Evolutionary conservation across 2,329 filamentous ascomycete genomes (phyloP), one percentile per base, ranked within the genome.

Genomic region (Colletotrichum abscissum): DNA sequence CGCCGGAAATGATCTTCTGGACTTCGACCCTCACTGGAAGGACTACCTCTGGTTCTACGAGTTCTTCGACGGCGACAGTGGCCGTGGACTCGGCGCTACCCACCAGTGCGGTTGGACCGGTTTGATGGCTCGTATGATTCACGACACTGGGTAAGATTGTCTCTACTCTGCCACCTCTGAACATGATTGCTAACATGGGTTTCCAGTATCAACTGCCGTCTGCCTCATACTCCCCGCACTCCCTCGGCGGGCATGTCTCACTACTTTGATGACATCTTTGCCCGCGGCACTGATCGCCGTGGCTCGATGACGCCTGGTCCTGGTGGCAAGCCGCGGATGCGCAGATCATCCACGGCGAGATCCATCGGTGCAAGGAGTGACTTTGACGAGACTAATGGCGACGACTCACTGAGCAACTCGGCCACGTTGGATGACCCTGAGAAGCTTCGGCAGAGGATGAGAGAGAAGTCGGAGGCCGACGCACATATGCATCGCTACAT

Each of bases 31-130:
- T 28, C 88, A 98, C 82, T 98, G 96, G 96, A 96, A 93, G 82
- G 95, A 97, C 79, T 91, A 95, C 79, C 87, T 98, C 78, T 98
- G 95, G 94, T 98, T 97, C 88, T 93, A 97, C 81, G 96, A 98
- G 82, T 98, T 97, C 87, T 98, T 98, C 80, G 96, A 98, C 80
- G 96, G 95, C 52, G 95, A 98, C 81, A 92, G 88, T 63, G 96
- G 96, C 16, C 93, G 95, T 76, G 96, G 97, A 19, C 89, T 98
- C 1, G 96, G 96, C 70, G 95, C 96, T 49, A 96, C 92, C 60
- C 97, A 98, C 83, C 97, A 98, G 83, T 98, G 95, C 80, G 96
- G 96, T 63, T 98, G 97, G 96, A 98, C 96, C 49, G 96, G 96
- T 28, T 84, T 98, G 77, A 95, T 98, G 81, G 96, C 96, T 30